These are phyloP conservation scores for Carnegiea gigantea DNA, from an alignment of 179 eudicot genomes.

Conservation along the genomic window DNA sequence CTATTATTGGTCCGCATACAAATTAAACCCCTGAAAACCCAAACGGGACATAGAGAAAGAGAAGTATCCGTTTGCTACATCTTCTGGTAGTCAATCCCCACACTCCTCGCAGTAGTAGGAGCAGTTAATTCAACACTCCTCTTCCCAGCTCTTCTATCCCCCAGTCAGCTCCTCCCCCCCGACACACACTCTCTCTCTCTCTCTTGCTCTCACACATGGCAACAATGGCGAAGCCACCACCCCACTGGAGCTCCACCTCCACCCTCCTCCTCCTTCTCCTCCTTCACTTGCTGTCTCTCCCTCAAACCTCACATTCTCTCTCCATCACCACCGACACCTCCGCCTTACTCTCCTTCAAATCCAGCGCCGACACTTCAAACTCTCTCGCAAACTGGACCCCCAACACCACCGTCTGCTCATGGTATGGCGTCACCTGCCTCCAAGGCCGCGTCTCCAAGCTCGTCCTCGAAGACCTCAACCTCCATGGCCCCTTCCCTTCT, in stretches of 20 bases:
- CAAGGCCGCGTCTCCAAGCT: slow-evolving; percentile 53
- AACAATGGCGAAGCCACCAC: slow-evolving; percentile 8
- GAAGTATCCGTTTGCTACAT: neutral
- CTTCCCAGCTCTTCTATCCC: neutral
- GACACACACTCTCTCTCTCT: neutral
- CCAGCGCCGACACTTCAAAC: slow-evolving; percentile 38
- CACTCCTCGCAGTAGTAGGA: neutral
- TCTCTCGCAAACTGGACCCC: slow-evolving; percentile 44
- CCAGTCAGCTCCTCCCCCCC: neutral
- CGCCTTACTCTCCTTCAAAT: slow-evolving; percentile 56
- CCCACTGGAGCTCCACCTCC: neutral
- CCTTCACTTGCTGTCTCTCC: neutral
- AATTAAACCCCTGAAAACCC: too few relatives aligned
- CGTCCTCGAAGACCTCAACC: slow-evolving; percentile 54
- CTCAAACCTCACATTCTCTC: neutral
- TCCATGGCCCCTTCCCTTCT: slow-evolving; percentile 34
- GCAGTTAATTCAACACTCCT: neutral
- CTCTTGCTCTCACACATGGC: too few relatives aligned
- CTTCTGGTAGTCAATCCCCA: neutral
- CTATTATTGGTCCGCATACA: too few relatives aligned
- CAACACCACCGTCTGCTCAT: slow-evolving; percentile 38
- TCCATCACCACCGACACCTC: slow-evolving; percentile 38
- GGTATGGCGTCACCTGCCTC: slow-evolving; percentile 59
- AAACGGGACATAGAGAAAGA: neutral
- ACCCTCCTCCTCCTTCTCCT: slow-evolving; percentile 20